These are phyloP conservation scores for Yarrowia phangngaensis DNA, from an alignment of 805 yeast species.

Conservation along the genomic window DNA sequence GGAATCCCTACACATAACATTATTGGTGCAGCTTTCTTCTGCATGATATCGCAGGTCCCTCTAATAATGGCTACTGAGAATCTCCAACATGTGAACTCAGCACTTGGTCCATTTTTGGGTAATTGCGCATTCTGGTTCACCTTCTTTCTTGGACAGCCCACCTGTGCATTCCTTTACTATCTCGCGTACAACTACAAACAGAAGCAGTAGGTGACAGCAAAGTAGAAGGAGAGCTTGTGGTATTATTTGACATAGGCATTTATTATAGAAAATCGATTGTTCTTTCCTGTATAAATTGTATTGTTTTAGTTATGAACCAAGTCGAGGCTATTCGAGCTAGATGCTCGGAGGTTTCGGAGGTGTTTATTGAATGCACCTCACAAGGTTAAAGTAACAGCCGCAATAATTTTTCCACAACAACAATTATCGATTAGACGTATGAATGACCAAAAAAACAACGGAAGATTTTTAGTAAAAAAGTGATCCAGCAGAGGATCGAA, in stretches of 20 bases:
- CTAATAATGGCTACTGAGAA: constrained; percentile 44
- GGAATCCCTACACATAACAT: constrained; percentile 49
- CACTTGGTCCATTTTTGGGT: constrained; percentile 38
- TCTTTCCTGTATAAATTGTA: too few species aligned
- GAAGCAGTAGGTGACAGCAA: constrained; percentile 31
- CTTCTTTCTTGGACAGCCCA: constrained; percentile 47
- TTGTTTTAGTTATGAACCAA: too few species aligned
- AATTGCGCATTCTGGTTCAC: constrained; percentile 48
- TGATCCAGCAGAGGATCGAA: constrained; percentile 27
- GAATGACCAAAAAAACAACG: not conserved
- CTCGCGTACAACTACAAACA: constrained; percentile 43
- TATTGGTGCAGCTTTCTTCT: constrained; percentile 46
- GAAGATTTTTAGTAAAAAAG: not conserved
- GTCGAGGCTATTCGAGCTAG: too few species aligned
- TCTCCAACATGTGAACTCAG: constrained; percentile 42
- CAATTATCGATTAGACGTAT: too few species aligned
- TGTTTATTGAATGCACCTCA: too few species aligned
- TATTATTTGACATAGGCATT: too few species aligned
- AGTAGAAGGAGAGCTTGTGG: constrained; percentile 9
- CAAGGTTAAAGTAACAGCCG: too few species aligned
- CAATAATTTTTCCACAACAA: too few species aligned
- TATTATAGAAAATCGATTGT: too few species aligned
- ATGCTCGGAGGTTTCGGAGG: too few species aligned
- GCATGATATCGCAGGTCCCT: constrained; percentile 47
- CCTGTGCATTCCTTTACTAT: constrained; percentile 45